These are phyloP conservation scores for Rubia balearica DNA, from an alignment of 305 asterid genomes.

Conservation along the genomic window DNA sequence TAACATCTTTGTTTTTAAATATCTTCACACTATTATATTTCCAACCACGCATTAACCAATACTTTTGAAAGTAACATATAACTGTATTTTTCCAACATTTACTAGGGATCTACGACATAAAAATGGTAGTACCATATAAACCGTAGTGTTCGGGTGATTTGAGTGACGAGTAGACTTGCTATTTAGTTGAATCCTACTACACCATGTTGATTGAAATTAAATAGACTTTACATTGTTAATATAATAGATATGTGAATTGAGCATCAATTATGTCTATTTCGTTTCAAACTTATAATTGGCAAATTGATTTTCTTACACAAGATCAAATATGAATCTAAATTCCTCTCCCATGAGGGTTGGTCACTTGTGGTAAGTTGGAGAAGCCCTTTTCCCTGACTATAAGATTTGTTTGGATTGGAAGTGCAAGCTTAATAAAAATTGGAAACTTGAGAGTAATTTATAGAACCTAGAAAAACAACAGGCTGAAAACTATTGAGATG, in stretches of 20 bases:
- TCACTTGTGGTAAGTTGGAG: slow-evolving; percentile 22
- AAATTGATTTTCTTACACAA: slow-evolving; percentile 19
- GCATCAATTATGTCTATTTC: not conserved
- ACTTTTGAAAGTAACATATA: too few relatives aligned
- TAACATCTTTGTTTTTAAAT: too few relatives aligned
- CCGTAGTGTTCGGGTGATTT: not conserved
- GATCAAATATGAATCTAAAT: slow-evolving; percentile 17
- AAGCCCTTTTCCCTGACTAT: not conserved
- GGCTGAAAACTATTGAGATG: not conserved
- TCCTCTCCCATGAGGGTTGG: slow-evolving; percentile 29
- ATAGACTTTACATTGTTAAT: not conserved
- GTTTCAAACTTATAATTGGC: not conserved
- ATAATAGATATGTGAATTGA: not conserved
- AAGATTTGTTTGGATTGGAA: not conserved
- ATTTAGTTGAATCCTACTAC: not conserved
- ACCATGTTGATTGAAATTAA: not conserved
- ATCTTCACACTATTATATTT: too few relatives aligned
- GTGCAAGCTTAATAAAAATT: not conserved
- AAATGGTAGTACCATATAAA: not conserved
- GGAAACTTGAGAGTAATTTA: not conserved
- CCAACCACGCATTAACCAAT: too few relatives aligned
- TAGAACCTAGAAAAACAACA: not conserved
- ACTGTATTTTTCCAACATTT: too few relatives aligned
- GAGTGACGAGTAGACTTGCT: not conserved
- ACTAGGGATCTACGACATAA: too few relatives aligned